Base-by-base conservation (phyloP, 2,329 filamentous ascomycete genomes). In the Colletotrichum sp. region DNA sequence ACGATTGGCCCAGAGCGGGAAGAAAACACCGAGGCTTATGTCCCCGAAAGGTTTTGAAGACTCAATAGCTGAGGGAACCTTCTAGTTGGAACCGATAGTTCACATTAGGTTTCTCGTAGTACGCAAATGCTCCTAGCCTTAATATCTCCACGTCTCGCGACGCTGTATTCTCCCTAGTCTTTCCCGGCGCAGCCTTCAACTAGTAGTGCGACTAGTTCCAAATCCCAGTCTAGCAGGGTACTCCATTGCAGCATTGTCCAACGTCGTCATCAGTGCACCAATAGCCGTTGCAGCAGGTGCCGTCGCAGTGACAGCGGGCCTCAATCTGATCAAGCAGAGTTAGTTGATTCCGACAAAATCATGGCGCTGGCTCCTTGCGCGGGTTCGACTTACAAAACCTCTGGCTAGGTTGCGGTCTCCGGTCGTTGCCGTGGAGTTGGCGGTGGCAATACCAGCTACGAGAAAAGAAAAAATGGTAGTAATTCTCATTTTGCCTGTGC, bases 231-330 rank as follows among this genome's bases (percentile, higher is more conserved):
- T 36, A 75, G 44, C 68, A 75, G 12, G 59, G 72, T 26, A 66
- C 72, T 4, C 10, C 68, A 28, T 71, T 28, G 15, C 72, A 75
- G 68, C 72, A 75, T 5, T 28, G 32, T 7, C 72, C 72, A 13
- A 28, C 55, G 3, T 13, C 72, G 2, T 39, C 24, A 5, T 75
- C 72, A n/a, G 68, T 65, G n/a, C 72, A 75, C 72, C 68, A 75
- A 26, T 10, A 71, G 12, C 67, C 59, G 6, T 21, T 34, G 26
- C 72, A 75, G 21, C 72, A 75, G 16, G 32, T 59, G 16, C 72
- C 72, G 28, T 71, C 68, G 18, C 72, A 75, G 21, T 71, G 60
- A 16, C 72, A 75, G 32, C 72, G 59, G 8, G 60, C 67, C 28
- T 71, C 60, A 18, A 71, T 21, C 68, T 75, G 15, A 8, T 3